Percentiles rank a stretch among this genome's conserved stretches.
Conservation (phyloP, 169 alveolate species). For the Perkinsus chesapeaki region DNA sequence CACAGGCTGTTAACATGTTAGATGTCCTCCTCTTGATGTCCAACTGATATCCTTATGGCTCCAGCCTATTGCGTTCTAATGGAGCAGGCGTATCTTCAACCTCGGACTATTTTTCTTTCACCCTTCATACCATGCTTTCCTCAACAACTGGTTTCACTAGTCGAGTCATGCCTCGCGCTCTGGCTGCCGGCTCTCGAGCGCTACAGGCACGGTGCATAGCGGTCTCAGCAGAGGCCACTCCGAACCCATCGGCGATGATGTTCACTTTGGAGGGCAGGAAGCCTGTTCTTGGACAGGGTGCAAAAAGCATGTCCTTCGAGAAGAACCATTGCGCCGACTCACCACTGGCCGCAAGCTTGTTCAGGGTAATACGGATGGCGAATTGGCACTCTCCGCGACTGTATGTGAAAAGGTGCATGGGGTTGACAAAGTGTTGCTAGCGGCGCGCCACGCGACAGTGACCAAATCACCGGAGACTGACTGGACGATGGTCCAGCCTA, state of each 20-base stretch:
- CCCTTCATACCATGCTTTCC: neutral
- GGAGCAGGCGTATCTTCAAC: neutral
- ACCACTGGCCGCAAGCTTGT: neutral
- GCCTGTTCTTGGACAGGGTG: neutral
- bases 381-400: neutral
- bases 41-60: neutral
- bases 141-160: neutral
- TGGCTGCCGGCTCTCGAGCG: neutral
- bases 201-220: neutral
- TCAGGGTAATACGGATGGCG: neutral
- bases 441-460: neutral
- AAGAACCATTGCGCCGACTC: neutral
- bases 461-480: neutral
- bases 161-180: neutral
- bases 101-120: neutral
- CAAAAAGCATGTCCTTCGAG: slow-evolving; percentile 1
- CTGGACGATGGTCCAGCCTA: neutral
- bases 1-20: neutral
- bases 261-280: neutral
- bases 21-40: neutral
- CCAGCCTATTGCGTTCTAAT: neutral
- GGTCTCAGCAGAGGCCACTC: neutral
- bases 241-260: neutral
- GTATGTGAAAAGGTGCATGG: neutral
- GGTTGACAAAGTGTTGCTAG: neutral